A percentile compares a stretch with the other conserved stretches of the same genome.
phyloP scores from a whole-genome alignment of 2,329 filamentous ascomycete species.

The Exophiala alcalophila region DNA sequence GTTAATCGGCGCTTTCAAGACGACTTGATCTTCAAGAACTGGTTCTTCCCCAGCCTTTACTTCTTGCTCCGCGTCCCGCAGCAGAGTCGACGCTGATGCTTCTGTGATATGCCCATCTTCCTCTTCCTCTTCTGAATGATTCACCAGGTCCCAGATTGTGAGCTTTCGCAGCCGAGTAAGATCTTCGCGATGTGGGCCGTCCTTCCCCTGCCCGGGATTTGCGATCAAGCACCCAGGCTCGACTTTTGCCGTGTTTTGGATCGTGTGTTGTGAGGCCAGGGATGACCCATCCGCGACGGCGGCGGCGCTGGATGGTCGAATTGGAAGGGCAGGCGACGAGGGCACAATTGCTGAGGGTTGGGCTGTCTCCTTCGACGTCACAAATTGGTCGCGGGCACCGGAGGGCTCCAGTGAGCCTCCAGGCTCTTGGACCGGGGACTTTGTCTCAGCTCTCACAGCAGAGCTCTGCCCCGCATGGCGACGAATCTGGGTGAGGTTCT shows the following conservation, averaged over 20 bases:
- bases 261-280: neutral
- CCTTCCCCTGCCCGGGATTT: neutral
- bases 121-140: constrained; percentile 12
- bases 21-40: no score
- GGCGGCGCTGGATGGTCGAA: neutral
- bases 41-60: no score
- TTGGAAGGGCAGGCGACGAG: neutral
- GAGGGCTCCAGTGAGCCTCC: constrained; percentile 3
- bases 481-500: constrained; percentile 22
- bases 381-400: neutral
- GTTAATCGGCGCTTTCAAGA: no score
- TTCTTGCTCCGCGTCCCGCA: constrained; percentile 10
- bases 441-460: constrained; percentile 5
- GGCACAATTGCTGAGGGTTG: neutral
- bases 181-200: constrained; percentile 1
- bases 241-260: neutral
- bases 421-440: neutral
- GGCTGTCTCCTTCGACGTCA: neutral
- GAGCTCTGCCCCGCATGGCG: constrained; percentile 21
- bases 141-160: constrained; percentile 16
- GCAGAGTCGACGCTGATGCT: constrained; percentile 2
- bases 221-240: no score
- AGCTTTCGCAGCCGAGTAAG: constrained; percentile 6
- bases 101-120: constrained; percentile 6
- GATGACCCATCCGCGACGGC: neutral